These are phyloP conservation scores for Castanea mollissima DNA, from an alignment of 306 rosid species.

Conservation along the genomic window DNA sequence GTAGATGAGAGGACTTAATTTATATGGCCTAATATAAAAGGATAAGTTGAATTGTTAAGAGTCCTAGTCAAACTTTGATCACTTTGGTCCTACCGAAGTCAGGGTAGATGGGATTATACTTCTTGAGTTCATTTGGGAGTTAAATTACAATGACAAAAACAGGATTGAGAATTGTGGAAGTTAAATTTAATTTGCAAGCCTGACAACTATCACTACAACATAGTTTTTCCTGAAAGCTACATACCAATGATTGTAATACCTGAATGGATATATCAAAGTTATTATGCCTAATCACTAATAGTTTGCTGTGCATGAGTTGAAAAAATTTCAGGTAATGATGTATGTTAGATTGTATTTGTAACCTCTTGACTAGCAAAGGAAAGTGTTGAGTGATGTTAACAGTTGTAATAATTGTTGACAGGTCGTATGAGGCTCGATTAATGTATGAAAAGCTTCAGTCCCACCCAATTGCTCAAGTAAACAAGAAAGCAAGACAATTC, in stretches of 20 bases:
- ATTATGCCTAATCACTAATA: too few species aligned
- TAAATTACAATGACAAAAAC: not conserved
- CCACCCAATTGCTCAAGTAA: slow-evolving; percentile 67
- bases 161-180: not conserved
- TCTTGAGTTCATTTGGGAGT: not conserved
- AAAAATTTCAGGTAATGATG: not conserved
- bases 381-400: slow-evolving; percentile 4
- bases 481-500: slow-evolving; percentile 85
- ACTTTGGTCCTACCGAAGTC: not conserved
- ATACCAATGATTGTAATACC: not conserved
- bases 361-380: slow-evolving; percentile 12
- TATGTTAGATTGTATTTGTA: not conserved
- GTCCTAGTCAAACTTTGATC: not conserved
- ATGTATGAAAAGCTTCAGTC: slow-evolving; percentile 89
- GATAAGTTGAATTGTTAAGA: not conserved
- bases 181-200: not conserved
- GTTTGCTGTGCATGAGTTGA: not conserved
- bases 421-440: slow-evolving; percentile 63
- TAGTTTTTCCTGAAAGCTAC: not conserved
- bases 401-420: slow-evolving; percentile 37
- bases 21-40: not conserved
- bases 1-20: not conserved
- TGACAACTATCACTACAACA: not conserved
- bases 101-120: not conserved
- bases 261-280: not conserved